Conservation (phyloP, 2,329 filamentous ascomycete species). For the Neodidymelliopsis sp. region DNA sequence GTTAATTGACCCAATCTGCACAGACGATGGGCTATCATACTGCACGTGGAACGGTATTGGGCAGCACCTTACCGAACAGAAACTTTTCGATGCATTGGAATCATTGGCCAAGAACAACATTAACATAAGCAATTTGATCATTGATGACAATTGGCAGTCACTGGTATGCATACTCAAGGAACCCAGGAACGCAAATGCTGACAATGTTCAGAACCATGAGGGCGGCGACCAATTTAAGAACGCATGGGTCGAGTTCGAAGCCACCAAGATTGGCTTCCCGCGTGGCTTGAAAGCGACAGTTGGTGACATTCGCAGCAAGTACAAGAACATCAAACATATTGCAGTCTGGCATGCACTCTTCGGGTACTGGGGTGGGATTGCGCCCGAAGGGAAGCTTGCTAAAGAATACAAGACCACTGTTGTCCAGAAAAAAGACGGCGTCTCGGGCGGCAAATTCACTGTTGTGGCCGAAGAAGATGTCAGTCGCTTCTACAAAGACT, state of each 20-base stretch:
- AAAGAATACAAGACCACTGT: conserved; percentile 76
- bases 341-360: conserved; percentile 91
- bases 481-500: conserved; percentile 82
- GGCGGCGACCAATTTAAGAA: conserved; percentile 53
- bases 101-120: conserved; percentile 75
- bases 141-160: conserved; percentile 88
- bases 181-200: background rate
- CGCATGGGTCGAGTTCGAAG: conserved; percentile 83
- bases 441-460: conserved; percentile 71
- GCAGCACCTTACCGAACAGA: conserved; percentile 80
- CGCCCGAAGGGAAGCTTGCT: conserved; percentile 75
- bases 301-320: conserved; percentile 69
- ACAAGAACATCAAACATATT: conserved; percentile 79
- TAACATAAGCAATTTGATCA: conserved; percentile 83
- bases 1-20: background rate
- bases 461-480: conserved; percentile 79
- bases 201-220: conserved; percentile 47
- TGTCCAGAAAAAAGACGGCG: conserved; percentile 62
- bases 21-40: conserved; percentile 83
- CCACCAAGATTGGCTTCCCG: conserved; percentile 80
- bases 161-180: conserved; percentile 18
- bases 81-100: conserved; percentile 78
- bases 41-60: conserved; percentile 98
- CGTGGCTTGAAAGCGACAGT: conserved; percentile 77
- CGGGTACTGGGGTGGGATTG: conserved; percentile 76